Evolutionary conservation across 2,329 filamentous ascomycete genomes (phyloP).

Genomic region (Colletotrichum salicis): DNA sequence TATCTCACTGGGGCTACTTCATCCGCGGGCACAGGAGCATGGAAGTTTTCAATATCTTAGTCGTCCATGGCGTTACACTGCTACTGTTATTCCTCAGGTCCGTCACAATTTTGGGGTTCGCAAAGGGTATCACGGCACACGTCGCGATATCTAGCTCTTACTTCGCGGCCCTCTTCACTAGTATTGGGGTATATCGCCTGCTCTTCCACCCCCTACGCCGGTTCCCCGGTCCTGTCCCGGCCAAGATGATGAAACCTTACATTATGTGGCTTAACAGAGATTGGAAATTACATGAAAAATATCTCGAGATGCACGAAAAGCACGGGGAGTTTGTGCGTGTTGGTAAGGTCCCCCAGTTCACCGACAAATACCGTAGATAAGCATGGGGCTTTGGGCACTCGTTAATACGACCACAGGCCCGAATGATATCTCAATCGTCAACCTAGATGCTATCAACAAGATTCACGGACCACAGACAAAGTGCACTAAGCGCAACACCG

Average conservation of each 20-base stretch:
- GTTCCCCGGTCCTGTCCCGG: conserved; percentile 35
- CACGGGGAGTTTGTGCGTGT: conserved; percentile 37
- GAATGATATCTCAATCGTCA: conserved; percentile 38
- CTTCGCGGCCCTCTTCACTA: conserved; percentile 40
- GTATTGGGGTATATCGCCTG: conserved; percentile 38
- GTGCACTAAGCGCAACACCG: conserved; percentile 36
- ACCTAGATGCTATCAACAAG: conserved; percentile 33
- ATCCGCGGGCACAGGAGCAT: conserved; percentile 14
- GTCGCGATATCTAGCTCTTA: conserved; percentile 19
- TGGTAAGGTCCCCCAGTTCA: conserved; percentile 22
- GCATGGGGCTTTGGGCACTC: too few relatives aligned
- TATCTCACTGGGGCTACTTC: conserved; percentile 32
- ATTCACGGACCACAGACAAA: conserved; percentile 39
- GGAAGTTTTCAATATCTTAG: not conserved
- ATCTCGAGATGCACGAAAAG: conserved; percentile 18
- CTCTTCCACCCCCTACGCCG: conserved; percentile 35
- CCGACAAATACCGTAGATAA: not conserved
- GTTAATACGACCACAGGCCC: conserved; percentile 27
- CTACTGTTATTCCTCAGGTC: conserved; percentile 6
- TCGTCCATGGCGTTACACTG: conserved; percentile 5
- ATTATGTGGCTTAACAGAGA: conserved; percentile 17
- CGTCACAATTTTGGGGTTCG: not conserved
- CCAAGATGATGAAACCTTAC: conserved; percentile 36
- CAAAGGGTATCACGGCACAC: not conserved
- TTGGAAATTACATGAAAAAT: conserved; percentile 18